These are phyloP conservation scores for Trichoderma guizhouense DNA, from an alignment of 2,329 filamentous ascomycete genomes.

Conservation along the genomic window DNA sequence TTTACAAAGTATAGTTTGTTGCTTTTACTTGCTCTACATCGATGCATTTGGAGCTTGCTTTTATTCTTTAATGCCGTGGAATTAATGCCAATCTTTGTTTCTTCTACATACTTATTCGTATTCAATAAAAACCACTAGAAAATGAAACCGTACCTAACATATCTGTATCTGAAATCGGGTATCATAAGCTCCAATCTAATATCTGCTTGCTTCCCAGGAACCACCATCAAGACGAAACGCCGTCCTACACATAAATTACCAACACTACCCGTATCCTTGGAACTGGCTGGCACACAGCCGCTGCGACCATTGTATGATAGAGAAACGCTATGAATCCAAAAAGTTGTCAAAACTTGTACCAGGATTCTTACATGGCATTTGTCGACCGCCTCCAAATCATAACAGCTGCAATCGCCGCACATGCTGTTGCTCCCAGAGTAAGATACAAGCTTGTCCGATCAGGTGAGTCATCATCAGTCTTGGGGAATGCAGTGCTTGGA, in stretches of 20 bases:
- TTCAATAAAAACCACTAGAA: not conserved
- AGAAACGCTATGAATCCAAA: not conserved
- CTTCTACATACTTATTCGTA: not conserved
- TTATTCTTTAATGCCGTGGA: not conserved
- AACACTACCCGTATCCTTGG: not conserved
- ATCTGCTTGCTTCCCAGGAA: not conserved
- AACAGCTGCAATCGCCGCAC: slow-evolving; percentile 59
- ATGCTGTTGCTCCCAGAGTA: slow-evolving; percentile 70
- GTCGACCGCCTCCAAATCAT: slow-evolving; percentile 63
- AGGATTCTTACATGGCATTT: slow-evolving; percentile 36
- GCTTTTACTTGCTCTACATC: not conserved
- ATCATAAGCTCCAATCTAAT: slow-evolving; percentile 12
- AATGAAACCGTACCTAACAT: not conserved
- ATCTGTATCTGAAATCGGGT: slow-evolving; percentile 3
- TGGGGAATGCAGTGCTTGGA: slow-evolving; percentile 83
- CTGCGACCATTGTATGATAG: not conserved
- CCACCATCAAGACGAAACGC: not conserved
- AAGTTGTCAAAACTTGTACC: not conserved
- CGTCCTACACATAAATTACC: not conserved
- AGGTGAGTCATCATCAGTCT: slow-evolving; percentile 78
- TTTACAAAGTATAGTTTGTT: slow-evolving; percentile 75
- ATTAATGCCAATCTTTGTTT: not conserved
- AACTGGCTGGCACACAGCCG: not conserved
- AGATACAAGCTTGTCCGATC: slow-evolving; percentile 85
- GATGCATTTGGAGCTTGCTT: not conserved